Evolutionary conservation across 805 yeast species (phyloP).

Genomic region (Candida berthetii): DNA sequence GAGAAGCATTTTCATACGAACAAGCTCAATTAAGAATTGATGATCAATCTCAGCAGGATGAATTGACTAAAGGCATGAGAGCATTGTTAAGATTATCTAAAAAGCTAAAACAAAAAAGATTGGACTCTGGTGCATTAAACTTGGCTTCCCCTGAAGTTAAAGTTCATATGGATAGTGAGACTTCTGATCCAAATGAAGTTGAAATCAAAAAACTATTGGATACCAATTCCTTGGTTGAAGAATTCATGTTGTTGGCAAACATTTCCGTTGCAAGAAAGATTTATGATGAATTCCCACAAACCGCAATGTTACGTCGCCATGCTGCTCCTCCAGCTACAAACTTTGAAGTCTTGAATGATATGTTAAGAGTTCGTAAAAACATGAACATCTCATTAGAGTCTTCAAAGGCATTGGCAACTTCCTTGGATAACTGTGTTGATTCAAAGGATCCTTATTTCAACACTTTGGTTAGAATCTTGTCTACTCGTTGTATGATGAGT

Average conservation of each 20-base stretch:
- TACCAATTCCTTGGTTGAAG: constrained; percentile 95
- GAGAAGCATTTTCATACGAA: constrained; percentile 93
- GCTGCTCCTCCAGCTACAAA: constrained; percentile 96
- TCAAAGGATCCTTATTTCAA: constrained; percentile 84
- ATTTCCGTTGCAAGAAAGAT: constrained; percentile 93
- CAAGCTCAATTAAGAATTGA: constrained; percentile 90
- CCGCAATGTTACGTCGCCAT: constrained; percentile 97
- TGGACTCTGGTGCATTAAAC: constrained; percentile 94
- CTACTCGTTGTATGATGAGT: constrained; percentile 98
- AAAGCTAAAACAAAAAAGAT: constrained; percentile 74
- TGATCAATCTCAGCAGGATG: constrained; percentile 69
- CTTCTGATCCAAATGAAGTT: constrained; percentile 94
- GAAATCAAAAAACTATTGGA: constrained; percentile 84
- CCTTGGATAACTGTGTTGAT: constrained; percentile 84
- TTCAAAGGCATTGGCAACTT: constrained; percentile 88
- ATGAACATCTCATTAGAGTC: constrained; percentile 74
- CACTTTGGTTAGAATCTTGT: constrained; percentile 90
- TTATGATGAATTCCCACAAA: constrained; percentile 90
- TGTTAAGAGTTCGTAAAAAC: constrained; percentile 75
- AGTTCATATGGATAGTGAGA: constrained; percentile 94
- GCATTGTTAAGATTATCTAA: constrained; percentile 74
- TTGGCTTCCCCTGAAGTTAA: constrained; percentile 97
- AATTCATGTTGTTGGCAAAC: constrained; percentile 96
- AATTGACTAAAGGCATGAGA: constrained; percentile 85
- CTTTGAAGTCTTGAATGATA: constrained; percentile 84